Conservation (phyloP, 176 grass and related monocot genomes). For the Tuctoria greenei region DNA sequence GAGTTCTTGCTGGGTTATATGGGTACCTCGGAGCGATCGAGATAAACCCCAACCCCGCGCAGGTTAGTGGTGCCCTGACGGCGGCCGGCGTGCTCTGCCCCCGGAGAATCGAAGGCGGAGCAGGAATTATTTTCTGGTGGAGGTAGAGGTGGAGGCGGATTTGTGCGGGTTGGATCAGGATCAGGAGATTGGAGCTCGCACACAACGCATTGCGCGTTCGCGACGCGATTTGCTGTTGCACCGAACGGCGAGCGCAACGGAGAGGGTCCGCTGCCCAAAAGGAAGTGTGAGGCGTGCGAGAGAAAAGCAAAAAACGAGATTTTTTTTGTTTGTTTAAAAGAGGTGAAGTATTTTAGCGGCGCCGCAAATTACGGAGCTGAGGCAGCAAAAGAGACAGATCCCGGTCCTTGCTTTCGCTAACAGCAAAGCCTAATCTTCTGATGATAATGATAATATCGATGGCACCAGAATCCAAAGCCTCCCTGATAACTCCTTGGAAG, state of each 20-base stretch:
- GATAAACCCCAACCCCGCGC: constrained; percentile 31
- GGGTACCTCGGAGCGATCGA: not conserved
- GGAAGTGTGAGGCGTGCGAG: not conserved
- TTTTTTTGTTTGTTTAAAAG: not conserved
- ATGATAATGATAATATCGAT: not conserved
- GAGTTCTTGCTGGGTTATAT: not conserved
- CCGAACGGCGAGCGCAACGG: constrained; percentile 6
- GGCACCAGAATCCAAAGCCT: not conserved
- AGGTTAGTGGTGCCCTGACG: constrained; percentile 5
- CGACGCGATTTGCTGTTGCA: constrained; percentile 36
- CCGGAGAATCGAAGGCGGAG: constrained; percentile 16
- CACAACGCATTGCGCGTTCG: constrained; percentile 30
- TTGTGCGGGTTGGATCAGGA: constrained; percentile 2
- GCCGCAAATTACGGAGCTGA: constrained; percentile 25
- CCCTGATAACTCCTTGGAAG: not conserved
- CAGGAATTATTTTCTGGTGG: constrained; percentile 2
- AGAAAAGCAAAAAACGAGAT: not conserved
- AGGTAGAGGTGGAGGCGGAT: not conserved
- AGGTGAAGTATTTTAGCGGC: constrained; percentile 9
- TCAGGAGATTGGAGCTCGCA: constrained; percentile 37
- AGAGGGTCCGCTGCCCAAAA: not conserved
- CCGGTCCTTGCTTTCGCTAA: constrained; percentile 10
- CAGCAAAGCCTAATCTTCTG: not conserved
- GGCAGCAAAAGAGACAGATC: not conserved
- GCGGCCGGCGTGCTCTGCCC: not conserved